Evolutionary conservation across 257 asterid species (phyloP).

Genomic region (Anisodus tanguticus): DNA sequence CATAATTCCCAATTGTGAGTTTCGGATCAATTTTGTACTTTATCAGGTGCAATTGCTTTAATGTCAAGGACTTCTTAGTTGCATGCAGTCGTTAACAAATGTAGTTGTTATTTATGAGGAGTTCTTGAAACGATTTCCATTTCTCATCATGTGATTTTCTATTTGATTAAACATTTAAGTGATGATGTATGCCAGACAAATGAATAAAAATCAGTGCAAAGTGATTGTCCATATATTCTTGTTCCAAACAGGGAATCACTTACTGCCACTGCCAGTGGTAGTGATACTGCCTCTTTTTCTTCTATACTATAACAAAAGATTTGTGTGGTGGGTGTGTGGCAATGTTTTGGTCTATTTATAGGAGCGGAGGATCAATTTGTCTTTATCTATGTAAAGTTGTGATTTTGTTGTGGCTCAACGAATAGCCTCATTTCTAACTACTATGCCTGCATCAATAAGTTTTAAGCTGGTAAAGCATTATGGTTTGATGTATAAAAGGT

Average conservation of each 20-base stretch:
- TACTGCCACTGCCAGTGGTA: not conserved
- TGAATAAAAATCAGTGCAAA: not conserved
- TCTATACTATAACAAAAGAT: too few species aligned
- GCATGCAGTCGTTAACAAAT: not conserved
- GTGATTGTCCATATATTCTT: slow-evolving; percentile 3
- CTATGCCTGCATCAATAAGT: slow-evolving; percentile 10
- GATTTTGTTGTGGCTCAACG: slow-evolving; percentile 16
- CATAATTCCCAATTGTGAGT: slow-evolving; percentile 69
- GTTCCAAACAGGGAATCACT: too few species aligned
- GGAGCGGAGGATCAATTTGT: not conserved
- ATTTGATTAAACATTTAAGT: slow-evolving; percentile 1
- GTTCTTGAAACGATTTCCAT: not conserved
- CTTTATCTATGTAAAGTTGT: not conserved
- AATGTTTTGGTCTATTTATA: not conserved
- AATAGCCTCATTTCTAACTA: not conserved
- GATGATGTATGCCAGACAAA: not conserved
- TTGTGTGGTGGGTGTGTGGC: too few species aligned
- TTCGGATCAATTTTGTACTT: not conserved
- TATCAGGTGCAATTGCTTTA: slow-evolving; percentile 9
- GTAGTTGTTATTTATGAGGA: not conserved
- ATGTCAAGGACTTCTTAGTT: slow-evolving; percentile 13
- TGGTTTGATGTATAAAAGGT: not conserved
- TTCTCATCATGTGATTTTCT: not conserved
- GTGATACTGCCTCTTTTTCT: not conserved
- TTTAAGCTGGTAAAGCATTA: not conserved